Evolutionary conservation across 805 yeast species (phyloP).

Genomic region (Candida succiphila): DNA sequence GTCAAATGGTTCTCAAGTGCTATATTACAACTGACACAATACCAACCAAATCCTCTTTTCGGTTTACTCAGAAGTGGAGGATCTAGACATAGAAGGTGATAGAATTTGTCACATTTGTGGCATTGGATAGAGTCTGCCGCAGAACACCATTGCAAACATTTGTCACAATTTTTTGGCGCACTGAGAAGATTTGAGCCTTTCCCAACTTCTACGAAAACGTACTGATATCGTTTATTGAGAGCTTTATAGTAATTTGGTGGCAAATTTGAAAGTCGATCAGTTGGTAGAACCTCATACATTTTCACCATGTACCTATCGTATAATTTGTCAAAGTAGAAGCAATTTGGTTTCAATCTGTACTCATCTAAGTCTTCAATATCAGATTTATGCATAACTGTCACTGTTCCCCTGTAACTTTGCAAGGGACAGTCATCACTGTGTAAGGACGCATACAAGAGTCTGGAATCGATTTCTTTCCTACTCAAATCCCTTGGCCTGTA

Average conservation of each 20-base stretch:
- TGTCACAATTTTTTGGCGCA: constrained; percentile 60
- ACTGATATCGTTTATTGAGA: constrained; percentile 57
- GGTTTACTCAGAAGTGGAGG: constrained; percentile 80
- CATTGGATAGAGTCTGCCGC: constrained; percentile 67
- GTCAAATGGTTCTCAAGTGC: constrained; percentile 35
- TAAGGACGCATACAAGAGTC: constrained; percentile 75
- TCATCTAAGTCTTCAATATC: constrained; percentile 52
- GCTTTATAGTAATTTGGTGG: constrained; percentile 55
- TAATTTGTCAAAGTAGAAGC: constrained; percentile 76
- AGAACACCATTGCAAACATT: constrained; percentile 82
- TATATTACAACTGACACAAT: constrained; percentile 72
- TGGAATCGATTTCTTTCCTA: constrained; percentile 54
- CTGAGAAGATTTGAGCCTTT: constrained; percentile 51
- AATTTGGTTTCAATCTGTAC: constrained; percentile 50
- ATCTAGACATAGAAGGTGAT: constrained; percentile 76
- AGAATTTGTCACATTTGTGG: constrained; percentile 60
- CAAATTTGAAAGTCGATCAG: constrained; percentile 43
- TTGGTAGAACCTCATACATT: constrained; percentile 70
- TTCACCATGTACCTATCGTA: constrained; percentile 81
- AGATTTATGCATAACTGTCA: constrained; percentile 56
- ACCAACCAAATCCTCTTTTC: constrained; percentile 83
- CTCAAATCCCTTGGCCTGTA: constrained; percentile 82
- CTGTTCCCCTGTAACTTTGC: constrained; percentile 63
- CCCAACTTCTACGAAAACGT: constrained; percentile 64
- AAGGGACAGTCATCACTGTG: constrained; percentile 80